A percentile compares a stretch with the other conserved stretches of the same genome.
Evolutionary conservation across 768 basidiomycete genomes (phyloP).

Genomic region (Termitomyces sp.): DNA sequence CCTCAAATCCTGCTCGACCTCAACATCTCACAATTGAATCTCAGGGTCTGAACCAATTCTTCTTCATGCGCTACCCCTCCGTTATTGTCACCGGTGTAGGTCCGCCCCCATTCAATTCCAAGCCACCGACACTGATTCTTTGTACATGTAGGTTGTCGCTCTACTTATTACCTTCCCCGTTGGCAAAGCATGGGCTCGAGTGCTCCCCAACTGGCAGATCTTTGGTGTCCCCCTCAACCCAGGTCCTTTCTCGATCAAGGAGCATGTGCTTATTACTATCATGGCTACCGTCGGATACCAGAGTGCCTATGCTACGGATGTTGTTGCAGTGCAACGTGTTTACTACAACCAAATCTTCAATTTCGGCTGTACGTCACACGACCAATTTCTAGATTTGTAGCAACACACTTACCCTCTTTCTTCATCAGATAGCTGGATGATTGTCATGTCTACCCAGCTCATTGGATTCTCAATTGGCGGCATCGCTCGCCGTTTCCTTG

Average conservation of each 20-base stretch:
- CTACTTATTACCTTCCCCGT: slow-evolving; percentile 70
- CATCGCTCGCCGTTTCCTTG: slow-evolving; percentile 72
- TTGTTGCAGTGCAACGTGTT: slow-evolving; percentile 73
- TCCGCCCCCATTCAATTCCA: not conserved
- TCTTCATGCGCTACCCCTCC: slow-evolving; percentile 74
- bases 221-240: slow-evolving; percentile 58
- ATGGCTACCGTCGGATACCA: slow-evolving; percentile 39
- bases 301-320: slow-evolving; percentile 74
- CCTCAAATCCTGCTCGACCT: not conserved
- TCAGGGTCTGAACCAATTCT: slow-evolving; percentile 68
- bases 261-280: slow-evolving; percentile 65
- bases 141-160: slow-evolving; percentile 49
- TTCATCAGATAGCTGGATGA: slow-evolving; percentile 67
- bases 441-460: slow-evolving; percentile 73
- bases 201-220: slow-evolving; percentile 51
- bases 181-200: slow-evolving; percentile 56
- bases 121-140: not conserved
- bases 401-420: slow-evolving; percentile 4
- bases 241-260: slow-evolving; percentile 75
- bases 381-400: not conserved
- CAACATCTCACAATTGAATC: not conserved
- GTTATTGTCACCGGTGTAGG: slow-evolving; percentile 55
- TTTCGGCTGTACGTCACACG: slow-evolving; percentile 46
- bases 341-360: slow-evolving; percentile 67
- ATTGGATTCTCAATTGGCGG: slow-evolving; percentile 84